phyloP scores from a whole-genome alignment of 805 yeast species.

The Jamesozyma hellenica region DNA sequence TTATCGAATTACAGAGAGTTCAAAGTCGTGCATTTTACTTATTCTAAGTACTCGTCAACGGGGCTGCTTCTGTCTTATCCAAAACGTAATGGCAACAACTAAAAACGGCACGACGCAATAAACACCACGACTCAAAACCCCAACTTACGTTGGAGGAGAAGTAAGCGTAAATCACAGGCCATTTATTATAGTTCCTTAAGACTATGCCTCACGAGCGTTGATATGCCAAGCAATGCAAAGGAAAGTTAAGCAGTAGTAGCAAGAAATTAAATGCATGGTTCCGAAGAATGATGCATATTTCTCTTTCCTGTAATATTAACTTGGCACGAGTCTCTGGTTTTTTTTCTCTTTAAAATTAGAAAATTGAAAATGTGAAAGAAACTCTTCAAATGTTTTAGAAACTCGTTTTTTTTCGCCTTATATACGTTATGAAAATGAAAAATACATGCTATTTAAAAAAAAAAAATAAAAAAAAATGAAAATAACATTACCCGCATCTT shows the following conservation, averaged over 20 bases:
- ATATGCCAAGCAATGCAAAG: conserved; percentile 36
- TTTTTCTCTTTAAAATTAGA: conserved; percentile 2
- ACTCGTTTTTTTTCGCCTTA: conserved; percentile 1
- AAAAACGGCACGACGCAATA: conserved; percentile 23
- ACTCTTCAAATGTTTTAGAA: not conserved
- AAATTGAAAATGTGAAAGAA: no score
- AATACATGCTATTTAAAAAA: not conserved
- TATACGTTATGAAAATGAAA: no score
- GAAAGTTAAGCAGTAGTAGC: conserved; percentile 29
- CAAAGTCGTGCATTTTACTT: conserved; percentile 40
- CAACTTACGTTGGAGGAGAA: conserved; percentile 28
- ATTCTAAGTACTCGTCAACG: conserved; percentile 90
- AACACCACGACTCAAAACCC: conserved; percentile 25
- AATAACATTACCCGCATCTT: conserved; percentile 1
- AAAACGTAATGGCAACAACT: conserved; percentile 43
- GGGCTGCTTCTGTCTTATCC: conserved; percentile 80
- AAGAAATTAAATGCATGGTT: conserved; percentile 18
- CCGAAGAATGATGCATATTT: conserved; percentile 18
- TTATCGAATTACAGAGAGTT: conserved; percentile 23
- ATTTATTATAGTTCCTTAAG: conserved; percentile 21
- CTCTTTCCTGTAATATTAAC: conserved; percentile 14
- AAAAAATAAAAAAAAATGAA: not conserved
- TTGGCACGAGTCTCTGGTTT: conserved; percentile 25
- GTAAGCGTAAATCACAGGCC: conserved; percentile 9
- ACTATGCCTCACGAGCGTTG: conserved; percentile 67